Evolutionary conservation across 2,329 filamentous ascomycete genomes (phyloP), one percentile per base, ranked within the genome.

Genomic region (Apiospora pterosperma): DNA sequence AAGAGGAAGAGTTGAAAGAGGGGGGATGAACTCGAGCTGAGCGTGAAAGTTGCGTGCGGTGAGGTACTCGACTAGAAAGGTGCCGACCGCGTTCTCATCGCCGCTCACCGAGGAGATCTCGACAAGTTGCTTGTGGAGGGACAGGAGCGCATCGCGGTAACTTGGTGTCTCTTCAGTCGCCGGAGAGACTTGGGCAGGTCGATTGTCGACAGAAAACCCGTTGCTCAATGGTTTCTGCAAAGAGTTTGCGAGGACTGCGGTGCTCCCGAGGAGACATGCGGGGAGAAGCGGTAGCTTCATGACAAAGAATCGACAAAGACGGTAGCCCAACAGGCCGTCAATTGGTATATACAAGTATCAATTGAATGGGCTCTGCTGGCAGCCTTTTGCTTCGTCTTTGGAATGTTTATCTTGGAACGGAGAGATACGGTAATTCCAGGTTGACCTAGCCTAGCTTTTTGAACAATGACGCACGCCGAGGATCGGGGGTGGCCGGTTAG

Each of bases 101-200:
- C 86, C 86, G 3, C 86, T 88, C 67, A 93, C 85, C 0, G 92
- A 97, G 61, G 90, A 84, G 55, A 90, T 90, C 65, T 90, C 82
- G 36, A 94, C 84, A n/a, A 97, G 86, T 19, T 87, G 84, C 62
- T 89, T 87, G 79, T 97, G 93, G 14, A 97, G 84, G 21, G 84
- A 83, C 52, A 97, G 83, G 0, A 97, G 84, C 42, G 79, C 75
- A 3, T 78, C 69, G 41, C 85, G 82, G 70, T 82, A 83, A 4
- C 58, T 44, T 16, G 65, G 65, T 11, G 65, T 61, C 8, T 41
- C 39, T 10, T 39, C 16, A 28, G 34, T 23, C 25, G 21, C 36
- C n/a, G 58, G 31, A 19, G 48, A 12, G 28, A n/a, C 34, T 25
- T n/a, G 48, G 28, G 16, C 28, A 55, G 28, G 25, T 52, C 5